Conservation (phyloP, 192 early-diverging fungal species). For the Gaertneriomyces semiglobifer region DNA sequence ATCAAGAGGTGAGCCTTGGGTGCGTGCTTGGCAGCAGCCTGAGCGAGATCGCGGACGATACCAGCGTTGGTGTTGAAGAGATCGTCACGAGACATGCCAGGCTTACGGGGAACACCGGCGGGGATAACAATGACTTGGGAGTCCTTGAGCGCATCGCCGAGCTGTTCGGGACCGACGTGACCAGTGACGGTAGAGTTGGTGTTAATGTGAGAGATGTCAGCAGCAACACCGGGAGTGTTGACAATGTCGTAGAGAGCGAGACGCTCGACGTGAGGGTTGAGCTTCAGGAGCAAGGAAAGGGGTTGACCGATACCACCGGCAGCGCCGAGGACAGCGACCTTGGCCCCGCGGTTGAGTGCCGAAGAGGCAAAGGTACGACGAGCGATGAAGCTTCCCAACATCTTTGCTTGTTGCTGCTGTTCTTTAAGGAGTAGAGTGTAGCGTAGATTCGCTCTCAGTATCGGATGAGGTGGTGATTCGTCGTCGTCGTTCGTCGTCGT, state of each 20-base stretch:
- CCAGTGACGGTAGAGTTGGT: constrained; percentile 70
- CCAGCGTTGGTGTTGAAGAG: constrained; percentile 98
- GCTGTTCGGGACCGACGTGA: constrained; percentile 61
- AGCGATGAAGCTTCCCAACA: too few species aligned
- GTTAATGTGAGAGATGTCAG: constrained; percentile 92
- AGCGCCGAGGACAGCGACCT: constrained; percentile 59
- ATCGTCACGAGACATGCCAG: constrained; percentile 98
- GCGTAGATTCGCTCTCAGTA: too few species aligned
- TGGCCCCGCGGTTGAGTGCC: constrained; percentile 25
- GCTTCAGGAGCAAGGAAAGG: constrained; percentile 89
- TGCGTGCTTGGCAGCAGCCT: constrained; percentile 69
- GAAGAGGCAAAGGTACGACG: background rate
- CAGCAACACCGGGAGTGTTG: constrained; percentile 95
- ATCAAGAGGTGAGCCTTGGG: constrained; percentile 84
- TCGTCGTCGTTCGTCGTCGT: too few species aligned
- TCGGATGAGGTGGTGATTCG: too few species aligned
- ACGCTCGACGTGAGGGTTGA: constrained; percentile 78
- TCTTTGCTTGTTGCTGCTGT: too few species aligned
- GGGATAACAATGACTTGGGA: constrained; percentile 84
- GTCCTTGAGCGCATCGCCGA: constrained; percentile 67
- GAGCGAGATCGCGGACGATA: constrained; percentile 82
- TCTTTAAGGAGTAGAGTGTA: too few species aligned
- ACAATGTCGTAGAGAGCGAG: constrained; percentile 95
- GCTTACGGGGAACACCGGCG: constrained; percentile 97
- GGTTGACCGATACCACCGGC: constrained; percentile 97